These are phyloP conservation scores for Cutaneotrichosporon cutaneum DNA, from an alignment of 1,284 basidiomycete species.

Conservation along the genomic window DNA sequence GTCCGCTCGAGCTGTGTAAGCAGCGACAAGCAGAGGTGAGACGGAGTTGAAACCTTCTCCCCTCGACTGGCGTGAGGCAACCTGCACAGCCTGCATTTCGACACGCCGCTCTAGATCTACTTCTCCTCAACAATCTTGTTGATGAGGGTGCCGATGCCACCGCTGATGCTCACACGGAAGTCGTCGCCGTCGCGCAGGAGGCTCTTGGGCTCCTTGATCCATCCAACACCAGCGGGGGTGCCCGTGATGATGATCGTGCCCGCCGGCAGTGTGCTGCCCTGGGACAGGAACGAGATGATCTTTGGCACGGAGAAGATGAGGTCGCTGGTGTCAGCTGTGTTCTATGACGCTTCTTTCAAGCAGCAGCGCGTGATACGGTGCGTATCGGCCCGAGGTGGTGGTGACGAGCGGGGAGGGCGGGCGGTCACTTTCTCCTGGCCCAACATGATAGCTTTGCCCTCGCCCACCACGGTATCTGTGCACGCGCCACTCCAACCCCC, in stretches of 20 bases:
- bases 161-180: conserved; percentile 51
- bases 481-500: too few relatives aligned
- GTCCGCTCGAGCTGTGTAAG: too few relatives aligned
- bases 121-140: conserved; percentile 52
- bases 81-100: not conserved
- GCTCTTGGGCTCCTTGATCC: conserved; percentile 38
- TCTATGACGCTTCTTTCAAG: conserved; percentile 18
- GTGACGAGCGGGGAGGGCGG: too few relatives aligned
- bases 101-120: conserved; percentile 20
- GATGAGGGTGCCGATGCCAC: conserved; percentile 54
- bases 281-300: conserved; percentile 68
- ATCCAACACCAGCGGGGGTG: conserved; percentile 53
- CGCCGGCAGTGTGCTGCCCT: conserved; percentile 78
- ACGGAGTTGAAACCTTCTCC: too few relatives aligned
- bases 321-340: conserved; percentile 45
- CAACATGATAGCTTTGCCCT: too few relatives aligned
- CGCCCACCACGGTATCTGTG: too few relatives aligned
- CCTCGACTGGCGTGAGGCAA: not conserved
- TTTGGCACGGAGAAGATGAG: conserved; percentile 53
- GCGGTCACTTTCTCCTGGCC: too few relatives aligned
- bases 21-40: too few relatives aligned
- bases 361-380: too few relatives aligned
- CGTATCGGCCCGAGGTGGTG: too few relatives aligned
- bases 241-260: conserved; percentile 76
- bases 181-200: conserved; percentile 50